phyloP scores from a whole-genome alignment of 139 green algal genomes.

The Tetraselmis striata region DNA sequence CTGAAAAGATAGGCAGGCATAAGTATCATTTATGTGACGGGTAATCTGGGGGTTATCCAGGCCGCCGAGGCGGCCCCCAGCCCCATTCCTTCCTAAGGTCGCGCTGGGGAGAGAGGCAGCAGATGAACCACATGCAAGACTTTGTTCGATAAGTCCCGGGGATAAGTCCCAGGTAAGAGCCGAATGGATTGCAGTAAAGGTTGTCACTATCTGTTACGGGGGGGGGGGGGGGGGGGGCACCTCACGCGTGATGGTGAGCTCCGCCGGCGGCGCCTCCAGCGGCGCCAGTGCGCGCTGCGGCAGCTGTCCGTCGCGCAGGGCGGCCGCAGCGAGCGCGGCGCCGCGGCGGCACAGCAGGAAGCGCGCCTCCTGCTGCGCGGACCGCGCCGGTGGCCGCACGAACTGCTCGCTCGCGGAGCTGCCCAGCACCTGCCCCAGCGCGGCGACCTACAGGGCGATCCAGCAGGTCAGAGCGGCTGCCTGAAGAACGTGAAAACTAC shows the following conservation, averaged over 20 bases:
- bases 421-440: slow-evolving; percentile 64
- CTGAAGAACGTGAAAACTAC: slow-evolving; percentile 2
- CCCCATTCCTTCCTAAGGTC: too few relatives aligned
- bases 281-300: slow-evolving; percentile 18
- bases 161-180: too few relatives aligned
- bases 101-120: too few relatives aligned
- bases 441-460: background rate
- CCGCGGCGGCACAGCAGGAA: slow-evolving; percentile 33
- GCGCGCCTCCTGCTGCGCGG: slow-evolving; percentile 49
- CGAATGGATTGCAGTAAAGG: too few relatives aligned
- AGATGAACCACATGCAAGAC: too few relatives aligned
- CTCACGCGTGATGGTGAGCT: background rate
- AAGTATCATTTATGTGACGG: too few relatives aligned
- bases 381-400: slow-evolving; percentile 50
- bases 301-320: slow-evolving; percentile 30
- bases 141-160: too few relatives aligned
- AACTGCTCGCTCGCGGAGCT: slow-evolving; percentile 41
- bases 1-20: too few relatives aligned
- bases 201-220: too few relatives aligned
- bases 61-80: too few relatives aligned
- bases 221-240: too few relatives aligned
- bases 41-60: too few relatives aligned
- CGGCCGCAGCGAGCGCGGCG: slow-evolving; percentile 7
- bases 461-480: background rate
- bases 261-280: slow-evolving; percentile 4